Conservation (phyloP, 1,284 basidiomycete genomes). For the Xerocomus cyaneibrunnescens region DNA sequence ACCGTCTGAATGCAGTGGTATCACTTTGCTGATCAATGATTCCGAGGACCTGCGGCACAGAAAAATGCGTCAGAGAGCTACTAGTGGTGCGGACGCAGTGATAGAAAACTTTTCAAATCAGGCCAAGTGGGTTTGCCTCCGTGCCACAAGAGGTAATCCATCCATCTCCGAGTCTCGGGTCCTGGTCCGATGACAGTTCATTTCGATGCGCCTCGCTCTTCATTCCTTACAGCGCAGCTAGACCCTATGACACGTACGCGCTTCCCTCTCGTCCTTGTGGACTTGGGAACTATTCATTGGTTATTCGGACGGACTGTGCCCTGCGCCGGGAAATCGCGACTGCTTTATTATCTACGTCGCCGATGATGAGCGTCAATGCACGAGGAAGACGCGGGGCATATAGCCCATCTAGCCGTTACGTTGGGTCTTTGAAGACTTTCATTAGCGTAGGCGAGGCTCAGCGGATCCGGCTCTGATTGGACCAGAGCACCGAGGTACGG, state of each 20-base stretch:
- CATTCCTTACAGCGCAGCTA: conserved; percentile 4
- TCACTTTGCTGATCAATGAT: conserved; percentile 10
- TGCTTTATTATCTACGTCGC: conserved; percentile 4
- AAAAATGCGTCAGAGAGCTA: neutral
- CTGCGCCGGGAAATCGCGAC: conserved; percentile 6
- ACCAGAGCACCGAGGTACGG: too few relatives aligned
- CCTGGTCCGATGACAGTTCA: neutral
- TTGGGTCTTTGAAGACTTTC: too few relatives aligned
- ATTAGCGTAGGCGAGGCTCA: too few relatives aligned
- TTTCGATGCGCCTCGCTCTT: conserved; percentile 4
- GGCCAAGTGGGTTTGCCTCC: neutral
- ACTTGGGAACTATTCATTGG: neutral
- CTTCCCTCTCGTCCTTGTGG: neutral
- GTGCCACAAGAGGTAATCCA: neutral
- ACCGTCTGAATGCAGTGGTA: neutral
- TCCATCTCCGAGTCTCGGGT: conserved; percentile 2
- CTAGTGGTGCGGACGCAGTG: neutral
- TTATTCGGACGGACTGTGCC: conserved; percentile 3
- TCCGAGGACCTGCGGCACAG: conserved; percentile 6
- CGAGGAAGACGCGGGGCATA: conserved; percentile 15
- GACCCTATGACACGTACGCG: conserved; percentile 21
- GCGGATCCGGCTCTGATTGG: too few relatives aligned
- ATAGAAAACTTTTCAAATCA: conserved; percentile 10
- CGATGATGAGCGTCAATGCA: conserved; percentile 9
- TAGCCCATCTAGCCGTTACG: too few relatives aligned